A percentile compares a stretch with the other conserved stretches of the same genome.
Conservation (phyloP, 2,329 filamentous ascomycete genomes). For the Triangularia setosa region DNA sequence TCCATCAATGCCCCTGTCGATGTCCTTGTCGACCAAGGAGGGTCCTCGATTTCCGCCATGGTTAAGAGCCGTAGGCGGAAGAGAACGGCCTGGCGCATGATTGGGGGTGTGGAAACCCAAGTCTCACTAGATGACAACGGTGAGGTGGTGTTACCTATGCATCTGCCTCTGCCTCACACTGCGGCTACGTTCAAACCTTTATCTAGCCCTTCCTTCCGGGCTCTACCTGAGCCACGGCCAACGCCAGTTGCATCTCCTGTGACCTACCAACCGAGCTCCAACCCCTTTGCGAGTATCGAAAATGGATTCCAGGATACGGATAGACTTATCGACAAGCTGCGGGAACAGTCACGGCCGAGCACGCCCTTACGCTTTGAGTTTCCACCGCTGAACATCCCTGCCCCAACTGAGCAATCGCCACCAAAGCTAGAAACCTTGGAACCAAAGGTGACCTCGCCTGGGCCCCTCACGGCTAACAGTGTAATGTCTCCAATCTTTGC, state of each 20-base stretch:
- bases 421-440: constrained; percentile 16
- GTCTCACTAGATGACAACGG: constrained; percentile 18
- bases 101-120: constrained; percentile 36
- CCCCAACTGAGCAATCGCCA: not conserved
- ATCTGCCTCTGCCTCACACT: constrained; percentile 2
- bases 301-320: constrained; percentile 23
- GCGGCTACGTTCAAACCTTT: constrained; percentile 3
- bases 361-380: constrained; percentile 10
- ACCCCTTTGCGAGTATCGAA: not conserved
- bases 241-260: not conserved
- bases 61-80: constrained; percentile 49
- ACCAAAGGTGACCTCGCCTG: constrained; percentile 21
- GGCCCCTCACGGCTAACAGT: constrained; percentile 16
- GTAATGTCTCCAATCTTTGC: constrained; percentile 18
- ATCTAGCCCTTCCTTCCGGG: not conserved
- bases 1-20: not conserved
- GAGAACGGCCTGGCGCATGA: constrained; percentile 38
- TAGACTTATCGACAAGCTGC: constrained; percentile 18
- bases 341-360: not conserved
- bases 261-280: not conserved
- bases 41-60: constrained; percentile 45
- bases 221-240: not conserved
- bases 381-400: constrained; percentile 7
- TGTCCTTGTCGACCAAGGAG: constrained; percentile 3
- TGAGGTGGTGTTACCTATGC: not conserved